These are phyloP conservation scores for Colletotrichum aenigma DNA, from an alignment of 2,329 filamentous ascomycete species.

Conservation along the genomic window DNA sequence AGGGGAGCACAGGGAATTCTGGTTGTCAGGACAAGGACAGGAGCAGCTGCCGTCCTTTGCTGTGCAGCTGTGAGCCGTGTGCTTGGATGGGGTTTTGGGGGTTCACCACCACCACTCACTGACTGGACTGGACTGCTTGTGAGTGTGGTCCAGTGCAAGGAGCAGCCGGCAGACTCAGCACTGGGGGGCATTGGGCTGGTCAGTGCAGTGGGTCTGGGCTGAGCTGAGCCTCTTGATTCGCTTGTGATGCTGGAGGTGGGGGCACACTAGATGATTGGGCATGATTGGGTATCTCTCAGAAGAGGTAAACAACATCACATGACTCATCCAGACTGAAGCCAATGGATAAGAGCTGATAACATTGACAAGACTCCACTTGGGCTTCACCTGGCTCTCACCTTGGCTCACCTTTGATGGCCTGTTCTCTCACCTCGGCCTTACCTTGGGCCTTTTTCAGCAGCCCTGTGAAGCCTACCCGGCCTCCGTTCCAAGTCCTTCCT, in stretches of 20 bases:
- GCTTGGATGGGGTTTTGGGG: not conserved
- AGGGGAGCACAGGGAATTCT: constrained; percentile 10
- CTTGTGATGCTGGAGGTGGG: not conserved
- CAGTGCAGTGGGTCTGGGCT: not conserved
- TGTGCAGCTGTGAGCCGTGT: not conserved
- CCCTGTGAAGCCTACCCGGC: not conserved
- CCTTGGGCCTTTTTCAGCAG: not conserved
- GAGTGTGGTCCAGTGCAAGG: not conserved
- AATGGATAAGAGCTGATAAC: not conserved
- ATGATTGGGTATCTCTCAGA: not conserved
- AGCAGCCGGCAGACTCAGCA: not conserved
- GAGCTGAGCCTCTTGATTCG: not conserved
- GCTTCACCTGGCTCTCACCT: not conserved
- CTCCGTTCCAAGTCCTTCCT: not conserved
- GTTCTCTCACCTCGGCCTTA: not conserved
- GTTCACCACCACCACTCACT: not conserved
- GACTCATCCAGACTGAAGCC: rapidly evolving
- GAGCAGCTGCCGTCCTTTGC: not conserved
- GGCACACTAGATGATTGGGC: not conserved
- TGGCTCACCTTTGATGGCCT: not conserved
- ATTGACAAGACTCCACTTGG: not conserved
- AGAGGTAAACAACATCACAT: not conserved
- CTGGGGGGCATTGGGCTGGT: not conserved
- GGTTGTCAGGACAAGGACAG: constrained; percentile 19
- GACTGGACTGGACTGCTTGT: not conserved